Evolutionary conservation across 2,329 filamentous ascomycete genomes (phyloP).

Genomic region (Pseudogymnoascus sp.): DNA sequence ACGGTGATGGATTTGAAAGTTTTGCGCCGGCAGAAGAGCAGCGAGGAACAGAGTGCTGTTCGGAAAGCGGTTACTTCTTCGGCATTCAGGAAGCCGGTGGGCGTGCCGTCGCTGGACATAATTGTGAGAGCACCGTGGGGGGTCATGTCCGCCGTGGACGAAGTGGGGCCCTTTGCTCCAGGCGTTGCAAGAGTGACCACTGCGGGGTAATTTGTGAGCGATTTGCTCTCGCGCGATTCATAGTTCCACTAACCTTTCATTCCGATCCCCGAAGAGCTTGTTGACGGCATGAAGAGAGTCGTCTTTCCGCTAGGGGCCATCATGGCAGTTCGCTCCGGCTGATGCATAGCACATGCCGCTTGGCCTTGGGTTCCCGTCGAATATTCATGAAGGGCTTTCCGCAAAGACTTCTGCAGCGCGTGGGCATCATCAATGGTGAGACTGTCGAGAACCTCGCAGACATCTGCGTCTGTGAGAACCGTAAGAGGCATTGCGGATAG

Average conservation of each 20-base stretch:
- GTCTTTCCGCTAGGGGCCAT: constrained; percentile 45
- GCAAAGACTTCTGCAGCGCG: constrained; percentile 41
- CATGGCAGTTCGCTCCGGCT: constrained; percentile 46
- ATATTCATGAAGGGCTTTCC: constrained; percentile 51
- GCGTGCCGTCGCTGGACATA: constrained; percentile 53
- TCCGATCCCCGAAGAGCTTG: constrained; percentile 53
- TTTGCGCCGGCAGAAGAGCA: constrained; percentile 56
- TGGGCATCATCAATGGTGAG: constrained; percentile 46
- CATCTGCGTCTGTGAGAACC: constrained; percentile 50
- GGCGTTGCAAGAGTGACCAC: constrained; percentile 55
- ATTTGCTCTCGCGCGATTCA: neutral
- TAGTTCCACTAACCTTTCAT: constrained; percentile 49
- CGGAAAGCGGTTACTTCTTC: constrained; percentile 72
- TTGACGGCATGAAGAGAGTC: constrained; percentile 69
- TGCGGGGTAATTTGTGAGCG: constrained; percentile 23
- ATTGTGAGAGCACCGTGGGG: constrained; percentile 57
- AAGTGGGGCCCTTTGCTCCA: constrained; percentile 19
- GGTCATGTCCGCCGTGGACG: constrained; percentile 41
- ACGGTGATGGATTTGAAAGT: constrained; percentile 69
- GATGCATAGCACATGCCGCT: constrained; percentile 39
- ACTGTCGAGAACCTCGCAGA: constrained; percentile 45
- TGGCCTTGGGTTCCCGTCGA: constrained; percentile 44
- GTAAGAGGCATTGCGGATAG: constrained; percentile 45
- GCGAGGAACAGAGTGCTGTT: constrained; percentile 64
- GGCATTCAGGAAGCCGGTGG: constrained; percentile 64